Conservation (phyloP, 2,329 filamentous ascomycete species). For the Alternaria ventricosa region DNA sequence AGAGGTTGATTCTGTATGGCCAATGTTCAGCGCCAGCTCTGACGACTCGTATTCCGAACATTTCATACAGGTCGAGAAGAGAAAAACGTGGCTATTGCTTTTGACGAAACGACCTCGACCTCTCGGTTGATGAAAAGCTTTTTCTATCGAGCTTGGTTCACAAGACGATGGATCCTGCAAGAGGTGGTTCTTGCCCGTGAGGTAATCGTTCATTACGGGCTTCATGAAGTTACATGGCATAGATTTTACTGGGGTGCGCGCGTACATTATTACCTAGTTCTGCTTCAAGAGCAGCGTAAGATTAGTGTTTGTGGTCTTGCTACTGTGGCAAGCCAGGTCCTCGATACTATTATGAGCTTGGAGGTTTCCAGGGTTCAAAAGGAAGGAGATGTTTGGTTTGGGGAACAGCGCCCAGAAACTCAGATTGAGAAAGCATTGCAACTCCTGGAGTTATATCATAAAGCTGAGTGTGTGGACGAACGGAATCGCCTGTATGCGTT, state of each 20-base stretch:
- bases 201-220: neutral
- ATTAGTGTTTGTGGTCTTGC: no score
- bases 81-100: neutral
- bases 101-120: neutral
- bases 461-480: neutral
- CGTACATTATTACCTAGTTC: neutral
- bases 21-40: neutral
- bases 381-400: neutral
- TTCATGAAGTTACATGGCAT: neutral
- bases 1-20: neutral
- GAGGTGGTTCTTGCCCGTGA: neutral
- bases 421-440: neutral
- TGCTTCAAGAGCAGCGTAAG: no score
- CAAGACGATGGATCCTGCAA: neutral
- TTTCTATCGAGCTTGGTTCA: neutral
- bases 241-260: neutral
- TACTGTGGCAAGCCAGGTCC: no score
- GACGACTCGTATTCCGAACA: no score
- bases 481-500: neutral
- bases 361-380: neutral
- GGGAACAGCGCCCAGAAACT: no score
- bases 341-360: neutral
- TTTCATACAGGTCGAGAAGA: no score
- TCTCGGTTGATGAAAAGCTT: rapidly evolving
- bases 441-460: neutral